Evolutionary conservation across 768 basidiomycete species (phyloP).

Genomic region (Agaricus sinodeliciosus): DNA sequence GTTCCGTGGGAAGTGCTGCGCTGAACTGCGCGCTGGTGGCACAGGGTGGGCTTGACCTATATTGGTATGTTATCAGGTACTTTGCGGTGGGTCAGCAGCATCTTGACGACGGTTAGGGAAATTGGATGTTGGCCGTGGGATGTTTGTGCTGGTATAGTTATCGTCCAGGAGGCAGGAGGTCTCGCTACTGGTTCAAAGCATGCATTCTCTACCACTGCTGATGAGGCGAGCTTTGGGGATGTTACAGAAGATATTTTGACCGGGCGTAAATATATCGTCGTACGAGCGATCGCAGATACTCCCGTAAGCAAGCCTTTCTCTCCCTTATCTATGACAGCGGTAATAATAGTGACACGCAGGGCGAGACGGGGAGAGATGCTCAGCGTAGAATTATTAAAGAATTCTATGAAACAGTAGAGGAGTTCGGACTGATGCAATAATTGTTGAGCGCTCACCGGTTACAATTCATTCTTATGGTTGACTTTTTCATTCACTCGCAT

Average conservation of each 20-base stretch:
- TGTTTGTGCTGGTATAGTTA: conserved; percentile 87
- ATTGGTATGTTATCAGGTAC: conserved; percentile 52
- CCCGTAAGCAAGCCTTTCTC: conserved; percentile 28
- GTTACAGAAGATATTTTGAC: conserved; percentile 65
- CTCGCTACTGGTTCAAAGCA: conserved; percentile 66
- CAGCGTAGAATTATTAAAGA: conserved; percentile 80
- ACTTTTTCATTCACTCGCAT: too few relatives aligned
- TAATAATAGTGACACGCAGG: conserved; percentile 19
- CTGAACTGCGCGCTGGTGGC: conserved; percentile 82
- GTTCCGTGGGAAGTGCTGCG: conserved; percentile 81
- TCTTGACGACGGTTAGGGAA: conserved; percentile 43
- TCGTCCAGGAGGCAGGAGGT: conserved; percentile 85
- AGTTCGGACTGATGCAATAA: conserved; percentile 44
- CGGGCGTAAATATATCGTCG: conserved; percentile 76
- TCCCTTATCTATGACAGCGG: not conserved
- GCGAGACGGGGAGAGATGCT: conserved; percentile 60
- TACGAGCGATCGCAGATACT: conserved; percentile 62
- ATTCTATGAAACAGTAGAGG: conserved; percentile 79
- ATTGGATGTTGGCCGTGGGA: conserved; percentile 85
- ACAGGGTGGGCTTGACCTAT: conserved; percentile 81
- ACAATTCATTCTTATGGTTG: too few relatives aligned
- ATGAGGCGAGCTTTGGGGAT: conserved; percentile 42
- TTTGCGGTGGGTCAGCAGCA: not conserved
- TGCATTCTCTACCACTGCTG: conserved; percentile 30
- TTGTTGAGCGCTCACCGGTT: not conserved